A percentile compares a stretch with the other conserved stretches of the same genome.
Evolutionary conservation across 169 alveolate species (phyloP).

Genomic region (Cryptosporidium sp.): DNA sequence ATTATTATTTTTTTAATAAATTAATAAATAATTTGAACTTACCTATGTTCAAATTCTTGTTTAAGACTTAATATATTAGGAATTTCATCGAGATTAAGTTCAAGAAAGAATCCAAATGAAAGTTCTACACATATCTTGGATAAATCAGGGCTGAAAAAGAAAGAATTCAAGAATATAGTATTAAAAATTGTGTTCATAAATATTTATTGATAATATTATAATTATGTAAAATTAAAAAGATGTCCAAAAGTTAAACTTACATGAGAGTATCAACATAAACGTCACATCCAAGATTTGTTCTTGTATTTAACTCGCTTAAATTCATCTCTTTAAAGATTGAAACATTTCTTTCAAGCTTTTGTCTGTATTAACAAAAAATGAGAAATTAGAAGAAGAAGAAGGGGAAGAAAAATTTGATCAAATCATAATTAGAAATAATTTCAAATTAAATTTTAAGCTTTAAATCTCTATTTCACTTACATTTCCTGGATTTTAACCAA

Average conservation of each 20-base stretch:
- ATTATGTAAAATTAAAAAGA: not conserved
- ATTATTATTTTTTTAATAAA: not conserved
- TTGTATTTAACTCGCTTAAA: constrained; percentile 52
- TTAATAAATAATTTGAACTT: constrained; percentile 14
- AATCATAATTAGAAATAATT: no score
- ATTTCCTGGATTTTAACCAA: constrained; percentile 59
- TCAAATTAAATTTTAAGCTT: no score
- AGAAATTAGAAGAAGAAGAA: no score
- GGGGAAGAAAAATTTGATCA: not conserved
- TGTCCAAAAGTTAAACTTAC: constrained; percentile 29
- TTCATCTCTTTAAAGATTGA: constrained; percentile 36
- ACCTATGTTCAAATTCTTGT: constrained; percentile 61
- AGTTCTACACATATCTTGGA: constrained; percentile 50
- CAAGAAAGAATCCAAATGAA: constrained; percentile 66
- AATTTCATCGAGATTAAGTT: constrained; percentile 41
- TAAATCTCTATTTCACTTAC: constrained; percentile 21
- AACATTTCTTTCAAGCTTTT: constrained; percentile 57
- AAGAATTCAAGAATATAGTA: not conserved
- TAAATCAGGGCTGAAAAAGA: constrained; percentile 25
- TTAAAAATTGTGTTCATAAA: not conserved
- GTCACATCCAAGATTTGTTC: constrained; percentile 69
- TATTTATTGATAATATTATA: not conserved
- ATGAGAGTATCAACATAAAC: constrained; percentile 47
- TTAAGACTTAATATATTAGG: constrained; percentile 44
- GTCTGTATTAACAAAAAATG: not conserved